These are phyloP conservation scores for Trypanosoma avium DNA, from an alignment of 208 protist species.

Conservation along the genomic window DNA sequence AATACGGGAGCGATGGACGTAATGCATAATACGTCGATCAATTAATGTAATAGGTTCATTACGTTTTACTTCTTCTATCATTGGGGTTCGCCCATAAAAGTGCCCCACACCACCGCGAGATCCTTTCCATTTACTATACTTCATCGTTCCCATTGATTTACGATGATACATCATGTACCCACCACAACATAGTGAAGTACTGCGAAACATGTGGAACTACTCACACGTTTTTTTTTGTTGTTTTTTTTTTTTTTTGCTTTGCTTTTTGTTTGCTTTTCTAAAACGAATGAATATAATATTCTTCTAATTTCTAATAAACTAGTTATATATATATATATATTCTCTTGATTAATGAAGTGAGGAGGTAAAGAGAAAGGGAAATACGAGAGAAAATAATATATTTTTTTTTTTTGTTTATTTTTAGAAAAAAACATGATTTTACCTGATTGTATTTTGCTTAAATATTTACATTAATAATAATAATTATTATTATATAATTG, in stretches of 20 bases:
- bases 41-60: conserved; percentile 75
- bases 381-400: too few species aligned
- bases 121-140: conserved; percentile 83
- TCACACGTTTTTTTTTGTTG: neutral
- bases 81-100: conserved; percentile 86
- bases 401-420: too few species aligned
- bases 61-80: conserved; percentile 71
- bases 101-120: conserved; percentile 74
- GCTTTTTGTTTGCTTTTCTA: too few species aligned
- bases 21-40: conserved; percentile 86
- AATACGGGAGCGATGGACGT: conserved; percentile 81
- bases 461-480: too few species aligned
- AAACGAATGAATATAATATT: too few species aligned
- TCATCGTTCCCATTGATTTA: conserved; percentile 83
- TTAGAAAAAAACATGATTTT: too few species aligned
- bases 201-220: conserved; percentile 54
- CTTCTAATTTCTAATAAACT: too few species aligned
- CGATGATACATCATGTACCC: conserved; percentile 92
- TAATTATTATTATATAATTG: too few species aligned
- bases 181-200: conserved; percentile 40
- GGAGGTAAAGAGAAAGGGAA: too few species aligned
- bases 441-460: too few species aligned
- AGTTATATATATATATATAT: neutral
- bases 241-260: neutral
- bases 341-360: too few species aligned